Evolutionary conservation across 441 rosid species (phyloP).

Genomic region (Pelargonium fulgidum): DNA sequence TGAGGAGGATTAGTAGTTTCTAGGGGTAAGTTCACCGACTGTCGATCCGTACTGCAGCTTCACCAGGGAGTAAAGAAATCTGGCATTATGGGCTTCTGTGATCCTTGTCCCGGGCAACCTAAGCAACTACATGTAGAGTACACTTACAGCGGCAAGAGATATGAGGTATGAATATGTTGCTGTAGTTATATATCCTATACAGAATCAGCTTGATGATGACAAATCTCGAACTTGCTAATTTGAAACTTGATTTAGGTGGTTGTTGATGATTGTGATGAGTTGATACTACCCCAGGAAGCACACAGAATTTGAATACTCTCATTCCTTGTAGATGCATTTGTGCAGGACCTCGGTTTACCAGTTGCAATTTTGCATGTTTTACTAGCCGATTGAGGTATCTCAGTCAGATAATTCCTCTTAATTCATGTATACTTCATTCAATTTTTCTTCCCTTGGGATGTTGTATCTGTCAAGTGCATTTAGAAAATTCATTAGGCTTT

Average conservation of each 20-base stretch:
- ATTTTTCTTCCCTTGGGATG: background rate
- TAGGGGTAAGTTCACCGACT: background rate
- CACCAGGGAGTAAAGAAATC: slow-evolving; percentile 90
- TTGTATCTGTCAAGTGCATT: background rate
- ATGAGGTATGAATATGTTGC: slow-evolving; percentile 32
- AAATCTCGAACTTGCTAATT: slow-evolving; percentile 6
- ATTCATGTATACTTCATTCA: slow-evolving; percentile 3
- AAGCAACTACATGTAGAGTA: slow-evolving; percentile 68
- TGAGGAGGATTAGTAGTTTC: background rate
- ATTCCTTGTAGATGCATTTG: background rate
- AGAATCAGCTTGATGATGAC: slow-evolving; percentile 6
- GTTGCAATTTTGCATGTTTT: slow-evolving; percentile 28
- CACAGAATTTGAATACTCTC: slow-evolving; percentile 35
- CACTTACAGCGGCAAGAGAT: slow-evolving; percentile 44
- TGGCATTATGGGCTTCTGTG: slow-evolving; percentile 97
- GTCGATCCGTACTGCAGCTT: slow-evolving; percentile 41
- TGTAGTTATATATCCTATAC: slow-evolving; percentile 2
- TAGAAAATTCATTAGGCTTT: too few relatives aligned
- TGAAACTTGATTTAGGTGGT: slow-evolving; percentile 33
- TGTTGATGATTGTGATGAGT: slow-evolving; percentile 64
- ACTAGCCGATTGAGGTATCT: slow-evolving; percentile 24
- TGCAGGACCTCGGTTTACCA: slow-evolving; percentile 15
- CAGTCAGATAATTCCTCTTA: background rate
- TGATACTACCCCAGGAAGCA: slow-evolving; percentile 59
- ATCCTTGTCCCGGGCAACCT: slow-evolving; percentile 86